phyloP scores from a whole-genome alignment of 495 filamentous ascomycete genomes.

The Echria macrotheca region DNA sequence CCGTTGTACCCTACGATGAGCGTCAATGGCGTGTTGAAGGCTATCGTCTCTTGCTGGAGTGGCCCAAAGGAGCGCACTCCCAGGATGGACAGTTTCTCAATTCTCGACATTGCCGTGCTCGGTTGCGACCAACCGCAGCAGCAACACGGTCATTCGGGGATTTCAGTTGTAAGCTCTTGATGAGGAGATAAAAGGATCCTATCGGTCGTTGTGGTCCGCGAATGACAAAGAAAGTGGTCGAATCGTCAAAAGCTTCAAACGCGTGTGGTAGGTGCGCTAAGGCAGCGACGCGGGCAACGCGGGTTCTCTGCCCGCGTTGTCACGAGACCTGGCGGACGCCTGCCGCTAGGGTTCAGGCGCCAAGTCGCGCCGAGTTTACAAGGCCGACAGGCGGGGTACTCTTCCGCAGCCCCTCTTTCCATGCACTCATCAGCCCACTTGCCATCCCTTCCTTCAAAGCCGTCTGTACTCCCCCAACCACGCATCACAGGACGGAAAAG shows the following conservation, averaged over 20 bases:
- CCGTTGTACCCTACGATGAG: constrained; percentile 96
- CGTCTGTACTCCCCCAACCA: too few species aligned
- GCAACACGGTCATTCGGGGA: background rate
- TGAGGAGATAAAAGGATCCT: too few species aligned
- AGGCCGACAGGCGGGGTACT: too few species aligned
- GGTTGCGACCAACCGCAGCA: background rate
- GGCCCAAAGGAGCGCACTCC: constrained; percentile 93
- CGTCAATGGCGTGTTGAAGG: constrained; percentile 84
- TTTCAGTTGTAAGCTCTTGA: too few species aligned
- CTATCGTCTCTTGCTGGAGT: constrained; percentile 68
- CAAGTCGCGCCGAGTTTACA: too few species aligned
- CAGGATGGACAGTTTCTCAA: constrained; percentile 82
- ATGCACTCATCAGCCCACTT: too few species aligned
- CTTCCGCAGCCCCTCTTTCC: too few species aligned
- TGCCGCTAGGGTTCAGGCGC: background rate
- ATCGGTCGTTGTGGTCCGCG: too few species aligned
- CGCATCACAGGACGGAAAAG: too few species aligned
- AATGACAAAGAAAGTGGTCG: too few species aligned
- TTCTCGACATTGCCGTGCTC: constrained; percentile 56
- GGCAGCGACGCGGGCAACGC: background rate
- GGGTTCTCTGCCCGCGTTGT: background rate
- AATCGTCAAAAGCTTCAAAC: too few species aligned
- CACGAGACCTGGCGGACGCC: background rate
- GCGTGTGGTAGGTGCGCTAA: background rate
- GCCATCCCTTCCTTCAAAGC: too few species aligned